These are phyloP conservation scores for Pascua guehoae DNA, from an alignment of 1,284 basidiomycete species.

Conservation along the genomic window DNA sequence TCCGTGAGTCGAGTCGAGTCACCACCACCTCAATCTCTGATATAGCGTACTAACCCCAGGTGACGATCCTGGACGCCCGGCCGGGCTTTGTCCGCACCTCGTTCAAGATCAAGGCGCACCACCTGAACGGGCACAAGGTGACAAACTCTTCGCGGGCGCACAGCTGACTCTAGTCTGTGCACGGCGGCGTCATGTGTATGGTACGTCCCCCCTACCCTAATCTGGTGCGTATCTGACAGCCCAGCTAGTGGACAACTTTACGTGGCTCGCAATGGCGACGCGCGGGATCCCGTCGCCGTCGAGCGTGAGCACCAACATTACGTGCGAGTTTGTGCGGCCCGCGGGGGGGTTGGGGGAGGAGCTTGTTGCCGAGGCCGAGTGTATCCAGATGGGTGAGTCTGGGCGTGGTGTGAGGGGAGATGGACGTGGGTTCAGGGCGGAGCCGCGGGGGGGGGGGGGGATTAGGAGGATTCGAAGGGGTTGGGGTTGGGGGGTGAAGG, in stretches of 20 bases:
- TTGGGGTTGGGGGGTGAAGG: too few relatives aligned
- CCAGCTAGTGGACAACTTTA: conserved; percentile 16
- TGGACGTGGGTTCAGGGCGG: too few relatives aligned
- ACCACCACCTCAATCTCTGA: too few relatives aligned
- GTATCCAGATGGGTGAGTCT: conserved; percentile 13
- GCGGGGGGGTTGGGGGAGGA: conserved; percentile 9
- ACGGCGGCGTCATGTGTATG: too few relatives aligned
- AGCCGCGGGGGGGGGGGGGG: too few relatives aligned
- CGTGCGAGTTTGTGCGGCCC: conserved; percentile 14
- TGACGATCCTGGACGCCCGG: conserved; percentile 15
- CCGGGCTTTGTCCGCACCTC: conserved; percentile 7
- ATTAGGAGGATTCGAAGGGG: neutral
- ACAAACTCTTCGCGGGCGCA: conserved; percentile 12
- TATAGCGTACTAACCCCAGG: conserved; percentile 1
- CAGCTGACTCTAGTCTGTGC: neutral
- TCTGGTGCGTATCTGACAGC: neutral
- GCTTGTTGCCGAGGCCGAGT: conserved; percentile 4
- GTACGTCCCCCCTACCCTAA: neutral
- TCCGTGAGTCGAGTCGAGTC: too few relatives aligned
- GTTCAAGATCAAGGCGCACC: conserved; percentile 5
- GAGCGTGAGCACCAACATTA: conserved; percentile 14
- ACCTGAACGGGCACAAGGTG: conserved; percentile 16
- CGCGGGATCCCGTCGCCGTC: conserved; percentile 6
- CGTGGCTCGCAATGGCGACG: conserved; percentile 11
- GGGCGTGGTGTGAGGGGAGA: neutral